These are phyloP conservation scores for Globisporangium rhizosaccharum DNA, from an alignment of 352 stramenopile genomes.

Conservation along the genomic window DNA sequence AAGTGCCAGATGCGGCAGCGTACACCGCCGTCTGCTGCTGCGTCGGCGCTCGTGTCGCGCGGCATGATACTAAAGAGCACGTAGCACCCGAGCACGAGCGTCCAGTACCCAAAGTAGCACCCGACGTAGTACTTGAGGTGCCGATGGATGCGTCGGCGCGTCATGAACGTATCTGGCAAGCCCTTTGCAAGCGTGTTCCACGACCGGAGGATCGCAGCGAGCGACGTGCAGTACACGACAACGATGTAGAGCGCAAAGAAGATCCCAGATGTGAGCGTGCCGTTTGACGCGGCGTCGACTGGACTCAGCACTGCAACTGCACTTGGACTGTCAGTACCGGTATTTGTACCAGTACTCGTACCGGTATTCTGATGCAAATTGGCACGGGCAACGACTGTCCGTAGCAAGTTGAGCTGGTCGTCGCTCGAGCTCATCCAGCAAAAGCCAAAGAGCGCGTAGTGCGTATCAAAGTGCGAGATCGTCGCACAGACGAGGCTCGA, in stretches of 20 bases:
- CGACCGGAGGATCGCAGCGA: conserved; percentile 67
- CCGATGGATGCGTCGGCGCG: conserved; percentile 66
- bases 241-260: conserved; percentile 84
- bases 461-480: conserved; percentile 72
- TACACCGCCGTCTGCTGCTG: conserved; percentile 17
- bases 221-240: conserved; percentile 71
- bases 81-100: conserved; percentile 64
- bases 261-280: conserved; percentile 50
- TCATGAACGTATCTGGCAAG: conserved; percentile 68
- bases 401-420: conserved; percentile 25
- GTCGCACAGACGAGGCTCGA: conserved; percentile 65
- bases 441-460: conserved; percentile 75
- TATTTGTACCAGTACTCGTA: not conserved
- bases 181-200: conserved; percentile 81
- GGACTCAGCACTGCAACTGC: not conserved
- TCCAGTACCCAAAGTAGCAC: conserved; percentile 85
- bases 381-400: not conserved
- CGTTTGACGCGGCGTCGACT: conserved; percentile 20
- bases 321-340: too few relatives aligned
- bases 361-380: not conserved
- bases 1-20: conserved; percentile 71
- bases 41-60: conserved; percentile 11
- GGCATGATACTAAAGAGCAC: conserved; percentile 61
- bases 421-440: conserved; percentile 69
- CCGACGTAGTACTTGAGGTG: conserved; percentile 88